These are phyloP conservation scores for Xylaria nigripes DNA, from an alignment of 495 filamentous ascomycete genomes.

Conservation along the genomic window DNA sequence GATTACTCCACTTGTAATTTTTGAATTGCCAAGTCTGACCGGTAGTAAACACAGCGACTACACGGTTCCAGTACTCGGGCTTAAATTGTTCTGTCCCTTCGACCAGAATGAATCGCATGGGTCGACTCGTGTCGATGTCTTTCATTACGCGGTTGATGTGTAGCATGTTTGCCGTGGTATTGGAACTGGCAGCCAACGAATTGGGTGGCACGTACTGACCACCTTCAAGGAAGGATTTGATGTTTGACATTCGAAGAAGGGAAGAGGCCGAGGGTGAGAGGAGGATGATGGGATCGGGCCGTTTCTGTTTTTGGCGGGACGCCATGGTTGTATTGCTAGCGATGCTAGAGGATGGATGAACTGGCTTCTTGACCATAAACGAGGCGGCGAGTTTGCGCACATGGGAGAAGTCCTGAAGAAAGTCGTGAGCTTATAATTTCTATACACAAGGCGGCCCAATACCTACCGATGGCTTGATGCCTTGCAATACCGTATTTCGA, in stretches of 20 bases:
- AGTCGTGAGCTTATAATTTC: slow-evolving; percentile 15
- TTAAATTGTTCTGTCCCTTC: slow-evolving; percentile 91
- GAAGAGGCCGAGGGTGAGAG: slow-evolving; percentile 97
- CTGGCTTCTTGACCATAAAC: slow-evolving; percentile 62
- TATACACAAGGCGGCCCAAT: neutral
- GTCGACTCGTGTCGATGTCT: slow-evolving; percentile 58
- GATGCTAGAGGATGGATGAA: slow-evolving; percentile 25
- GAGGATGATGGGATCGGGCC: slow-evolving; percentile 91
- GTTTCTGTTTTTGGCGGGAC: slow-evolving; percentile 47
- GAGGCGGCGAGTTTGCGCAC: slow-evolving; percentile 76
- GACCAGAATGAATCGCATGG: slow-evolving; percentile 89
- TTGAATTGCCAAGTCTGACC: slow-evolving; percentile 99
- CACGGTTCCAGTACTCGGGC: slow-evolving; percentile 93
- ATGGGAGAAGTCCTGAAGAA: slow-evolving; percentile 78
- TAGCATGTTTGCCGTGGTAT: slow-evolving; percentile 63
- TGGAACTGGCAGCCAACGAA: slow-evolving; percentile 46
- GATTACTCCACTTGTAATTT: slow-evolving; percentile 90
- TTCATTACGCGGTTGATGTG: slow-evolving; percentile 75
- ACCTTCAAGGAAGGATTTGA: slow-evolving; percentile 86
- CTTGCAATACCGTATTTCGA: slow-evolving; percentile 77
- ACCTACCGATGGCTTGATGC: slow-evolving; percentile 82
- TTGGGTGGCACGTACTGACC: slow-evolving; percentile 75
- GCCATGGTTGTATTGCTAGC: slow-evolving; percentile 31
- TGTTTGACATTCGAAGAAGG: slow-evolving; percentile 94
- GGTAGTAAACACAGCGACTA: slow-evolving; percentile 96